Conservation (phyloP, 768 basidiomycete species). For the Gloeostereum incarnatum region DNA sequence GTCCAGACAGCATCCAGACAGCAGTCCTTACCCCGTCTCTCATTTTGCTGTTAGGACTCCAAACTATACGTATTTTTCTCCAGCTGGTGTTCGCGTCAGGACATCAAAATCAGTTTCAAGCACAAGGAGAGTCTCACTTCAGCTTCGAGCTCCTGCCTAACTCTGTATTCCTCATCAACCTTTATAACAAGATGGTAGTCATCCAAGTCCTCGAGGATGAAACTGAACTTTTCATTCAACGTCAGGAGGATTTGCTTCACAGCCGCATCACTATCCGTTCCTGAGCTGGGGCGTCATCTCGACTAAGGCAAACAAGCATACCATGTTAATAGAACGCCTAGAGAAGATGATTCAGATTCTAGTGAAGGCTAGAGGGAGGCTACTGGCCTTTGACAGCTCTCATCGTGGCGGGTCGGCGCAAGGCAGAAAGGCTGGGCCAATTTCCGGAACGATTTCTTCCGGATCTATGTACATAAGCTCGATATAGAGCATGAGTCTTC, state of each 20-base stretch:
- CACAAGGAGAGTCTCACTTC: conserved; percentile 45
- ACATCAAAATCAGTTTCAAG: neutral
- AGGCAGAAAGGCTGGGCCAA: too few relatives aligned
- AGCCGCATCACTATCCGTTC: conserved; percentile 70
- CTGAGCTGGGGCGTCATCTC: neutral
- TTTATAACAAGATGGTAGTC: conserved; percentile 79
- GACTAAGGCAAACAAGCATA: conserved; percentile 17
- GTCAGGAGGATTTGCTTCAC: conserved; percentile 82
- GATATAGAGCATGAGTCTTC: too few relatives aligned
- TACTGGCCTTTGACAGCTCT: conserved; percentile 54
- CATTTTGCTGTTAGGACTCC: too few relatives aligned
- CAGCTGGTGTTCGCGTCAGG: conserved; percentile 30
- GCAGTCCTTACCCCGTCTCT: too few relatives aligned
- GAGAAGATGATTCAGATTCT: neutral
- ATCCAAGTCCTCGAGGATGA: conserved; percentile 84
- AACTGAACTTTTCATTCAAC: conserved; percentile 73
- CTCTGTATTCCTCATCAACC: conserved; percentile 70
- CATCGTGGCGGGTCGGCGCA: conserved; percentile 23
- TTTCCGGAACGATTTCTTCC: too few relatives aligned
- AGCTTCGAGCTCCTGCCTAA: conserved; percentile 61
- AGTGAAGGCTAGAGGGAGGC: neutral
- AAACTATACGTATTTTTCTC: conserved; percentile 84
- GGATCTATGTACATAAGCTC: too few relatives aligned
- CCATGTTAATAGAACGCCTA: conserved; percentile 68
- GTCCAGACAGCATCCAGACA: too few relatives aligned